Evolutionary conservation across 164 flowering plant genomes (phyloP).

Genomic region (Cinnamomum micranthum): DNA sequence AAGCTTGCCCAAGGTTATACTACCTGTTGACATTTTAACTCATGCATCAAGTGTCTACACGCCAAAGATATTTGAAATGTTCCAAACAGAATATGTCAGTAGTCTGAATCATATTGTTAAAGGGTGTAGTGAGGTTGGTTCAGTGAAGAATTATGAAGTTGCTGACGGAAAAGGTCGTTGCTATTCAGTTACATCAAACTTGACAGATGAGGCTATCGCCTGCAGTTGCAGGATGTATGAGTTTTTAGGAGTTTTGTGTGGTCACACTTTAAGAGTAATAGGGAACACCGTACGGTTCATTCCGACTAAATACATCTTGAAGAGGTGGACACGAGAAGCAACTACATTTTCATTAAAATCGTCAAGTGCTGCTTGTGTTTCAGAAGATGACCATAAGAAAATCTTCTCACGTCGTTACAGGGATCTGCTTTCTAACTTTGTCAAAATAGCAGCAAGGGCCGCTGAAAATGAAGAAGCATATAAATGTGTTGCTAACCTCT

Average conservation of each 20-base stretch:
- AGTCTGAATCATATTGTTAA: not conserved
- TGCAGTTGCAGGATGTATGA: constrained; percentile 9
- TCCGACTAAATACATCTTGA: constrained; percentile 6
- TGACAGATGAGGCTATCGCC: not conserved
- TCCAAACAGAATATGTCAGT: not conserved
- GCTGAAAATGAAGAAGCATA: not conserved
- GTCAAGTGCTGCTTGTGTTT: not conserved
- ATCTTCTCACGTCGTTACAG: not conserved
- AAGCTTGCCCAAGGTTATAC: not conserved
- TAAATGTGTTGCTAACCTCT: not conserved
- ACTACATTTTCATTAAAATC: not conserved
- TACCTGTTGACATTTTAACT: not conserved
- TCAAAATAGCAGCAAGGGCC: not conserved
- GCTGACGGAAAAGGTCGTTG: not conserved
- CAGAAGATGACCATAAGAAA: not conserved
- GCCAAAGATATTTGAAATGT: constrained; percentile 2
- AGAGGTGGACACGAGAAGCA: constrained; percentile 7
- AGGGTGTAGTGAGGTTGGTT: not conserved
- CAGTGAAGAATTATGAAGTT: not conserved
- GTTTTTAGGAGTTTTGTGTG: constrained; percentile 6
- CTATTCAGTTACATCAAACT: not conserved
- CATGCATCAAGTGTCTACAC: constrained; percentile 3
- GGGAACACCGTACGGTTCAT: not conserved
- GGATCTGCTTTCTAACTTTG: not conserved
- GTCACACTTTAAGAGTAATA: not conserved